A percentile compares a stretch with the other conserved stretches of the same genome.
These are phyloP conservation scores for Prunus padus DNA, from an alignment of 306 rosid genomes.

Conservation along the genomic window DNA sequence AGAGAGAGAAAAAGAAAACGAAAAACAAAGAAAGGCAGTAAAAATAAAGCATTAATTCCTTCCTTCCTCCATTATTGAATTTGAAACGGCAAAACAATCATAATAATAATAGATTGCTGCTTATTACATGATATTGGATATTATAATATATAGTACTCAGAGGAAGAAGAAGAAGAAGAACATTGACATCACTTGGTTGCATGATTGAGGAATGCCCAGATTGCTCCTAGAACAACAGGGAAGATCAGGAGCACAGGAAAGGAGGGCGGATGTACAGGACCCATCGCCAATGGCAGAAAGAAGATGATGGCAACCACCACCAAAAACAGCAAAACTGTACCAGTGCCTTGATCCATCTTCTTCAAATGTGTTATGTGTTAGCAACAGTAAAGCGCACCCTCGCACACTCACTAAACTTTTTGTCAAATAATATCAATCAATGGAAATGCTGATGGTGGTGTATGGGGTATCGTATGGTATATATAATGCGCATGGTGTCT, in stretches of 20 bases:
- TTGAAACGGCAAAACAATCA: no score
- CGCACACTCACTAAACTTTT: no score
- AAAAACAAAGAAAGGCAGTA: no score
- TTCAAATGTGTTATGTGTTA: neutral
- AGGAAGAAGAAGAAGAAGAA: no score
- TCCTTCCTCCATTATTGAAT: no score
- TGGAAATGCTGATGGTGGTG: neutral
- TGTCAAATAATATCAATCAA: no score
- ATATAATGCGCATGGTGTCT: neutral
- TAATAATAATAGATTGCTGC: no score
- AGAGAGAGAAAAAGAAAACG: no score
- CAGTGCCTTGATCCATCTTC: neutral
- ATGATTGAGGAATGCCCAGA: conserved; percentile 5
- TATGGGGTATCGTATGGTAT: neutral
- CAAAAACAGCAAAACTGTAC: neutral
- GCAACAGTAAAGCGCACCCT: no score
- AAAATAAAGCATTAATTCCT: no score
- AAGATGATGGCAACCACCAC: conserved; percentile 17
- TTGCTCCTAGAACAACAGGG: neutral
- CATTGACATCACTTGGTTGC: conserved; percentile 1
- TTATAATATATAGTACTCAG: no score
- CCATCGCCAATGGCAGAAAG: conserved; percentile 22
- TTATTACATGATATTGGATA: no score
- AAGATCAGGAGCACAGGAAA: neutral
- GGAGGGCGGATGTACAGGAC: conserved; percentile 24